Base-by-base conservation (phyloP, 2,329 filamentous ascomycete genomes). In the Diaporthe vaccinii region DNA sequence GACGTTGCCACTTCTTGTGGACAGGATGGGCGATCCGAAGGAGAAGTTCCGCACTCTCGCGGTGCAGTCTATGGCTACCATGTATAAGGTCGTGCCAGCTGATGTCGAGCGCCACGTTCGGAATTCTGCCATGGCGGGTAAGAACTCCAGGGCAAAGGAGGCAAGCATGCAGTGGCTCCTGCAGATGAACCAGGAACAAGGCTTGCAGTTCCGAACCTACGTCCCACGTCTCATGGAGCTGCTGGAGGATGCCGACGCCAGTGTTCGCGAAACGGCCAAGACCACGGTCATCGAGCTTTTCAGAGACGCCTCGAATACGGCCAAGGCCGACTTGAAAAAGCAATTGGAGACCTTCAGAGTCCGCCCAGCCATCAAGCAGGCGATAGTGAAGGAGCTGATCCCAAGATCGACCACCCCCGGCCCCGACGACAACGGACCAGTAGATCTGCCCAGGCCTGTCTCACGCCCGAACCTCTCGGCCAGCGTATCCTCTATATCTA, bases 161-260 rank as follows among this genome's bases (percentile, higher is more conserved):
- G 88, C 92, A 72, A 92, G 93, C 78, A 92, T 98, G 91, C 90
- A 92, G 77, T 98, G 96, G 96, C 87, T 98, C 49, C 88, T 95
- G 46, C 93, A 93, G 87, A 97, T 96, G 93, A 94, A 97, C 82
- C 90, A 93, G 81, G 93, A 95, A 72, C 91, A 95, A 75, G 92
- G 91, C 53, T 87, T 98, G 78, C 92, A 93, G 51, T 98, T 98
- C 85, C 93, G 95, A 77, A 87, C 87, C 80, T 98, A 97, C 82
- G 95, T 98, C 2, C 93, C 94, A 3, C 89, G 90, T 15, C 88
- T 98, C 55, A 96, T 98, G 86, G 93, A 95, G 73, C 90, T 97
- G 78, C 89, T 98, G 57, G 96, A 98, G 84, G 96, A 98, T 83
- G 94, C 95, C 14, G 96, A 98, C 82, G 93, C 94, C 68, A 93